Evolutionary conservation across 441 rosid genomes (phyloP), one percentile per base, ranked within the genome.

Genomic region (Erodium trifolium): DNA sequence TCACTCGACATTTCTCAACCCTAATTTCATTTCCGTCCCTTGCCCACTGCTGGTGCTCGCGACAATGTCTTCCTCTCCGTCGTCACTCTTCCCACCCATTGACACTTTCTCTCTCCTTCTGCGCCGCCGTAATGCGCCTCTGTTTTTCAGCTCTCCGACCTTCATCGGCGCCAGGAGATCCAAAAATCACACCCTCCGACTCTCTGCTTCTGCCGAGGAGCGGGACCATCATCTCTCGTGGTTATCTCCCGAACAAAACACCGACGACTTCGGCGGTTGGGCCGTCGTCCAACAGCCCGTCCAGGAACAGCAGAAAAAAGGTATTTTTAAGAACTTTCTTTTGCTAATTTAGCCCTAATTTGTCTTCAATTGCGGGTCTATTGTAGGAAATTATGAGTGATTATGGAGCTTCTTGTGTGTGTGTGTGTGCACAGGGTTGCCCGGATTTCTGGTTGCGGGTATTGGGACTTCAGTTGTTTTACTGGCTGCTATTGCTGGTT

Each of bases 181-280:
- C 72, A 51, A 69, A 60, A 75, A 72, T 70, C 78, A 23, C 81
- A 75, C 63, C 23, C 49, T 47, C 27, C 82, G 81, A 68, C 75
- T 80, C 80, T 65, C 82, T 49, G 81, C 90, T 67, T 79, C 90
- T 23, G 59, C 73, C 67, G 9, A 82, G 31, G 80, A 74, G 64
- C 72, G 2, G 43, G 51, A 37, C 73, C 72, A 73, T 31, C 66
- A 65, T 53, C 77, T 83, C 78, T 84, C 98, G 41, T 85, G 92
- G 84, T 14, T 72, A 66, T 75, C 85, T 37, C 76, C 82, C 67
- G 69, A 74, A 39, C 77, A 72, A 9, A 70, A 77, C 63, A 41
- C 77, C 47, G 71, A 53, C 64, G 80, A 82, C 19, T 89, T 47
- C 68, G 87, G 85, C 64, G 98, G 95, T 3, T 93, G 98, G 98